Evolutionary conservation across 2,329 filamentous ascomycete genomes (phyloP).

Genomic region (Epichloe coenophiala): DNA sequence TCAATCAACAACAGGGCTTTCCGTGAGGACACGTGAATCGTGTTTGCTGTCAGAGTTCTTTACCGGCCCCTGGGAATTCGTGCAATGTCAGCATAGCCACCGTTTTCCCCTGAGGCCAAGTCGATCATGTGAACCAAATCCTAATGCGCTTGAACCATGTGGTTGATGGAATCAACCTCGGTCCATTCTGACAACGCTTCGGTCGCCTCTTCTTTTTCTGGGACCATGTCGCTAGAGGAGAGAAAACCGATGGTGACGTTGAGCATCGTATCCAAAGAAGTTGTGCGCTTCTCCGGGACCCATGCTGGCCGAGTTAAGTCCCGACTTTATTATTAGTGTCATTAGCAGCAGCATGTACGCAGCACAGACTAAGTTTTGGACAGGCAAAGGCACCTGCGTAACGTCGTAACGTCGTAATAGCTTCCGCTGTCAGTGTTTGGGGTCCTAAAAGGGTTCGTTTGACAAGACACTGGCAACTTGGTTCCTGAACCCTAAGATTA

Average conservation of each 20-base stretch:
- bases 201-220: neutral
- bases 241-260: neutral
- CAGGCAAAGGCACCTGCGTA: neutral
- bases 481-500: neutral
- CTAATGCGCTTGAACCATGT: neutral
- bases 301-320: neutral
- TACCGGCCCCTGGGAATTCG: neutral
- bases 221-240: neutral
- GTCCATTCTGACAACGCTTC: neutral
- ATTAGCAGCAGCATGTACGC: neutral
- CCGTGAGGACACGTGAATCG: neutral
- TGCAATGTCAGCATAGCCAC: neutral
- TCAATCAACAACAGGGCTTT: neutral
- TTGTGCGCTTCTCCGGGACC: neutral
- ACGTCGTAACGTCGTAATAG: conserved; percentile 2
- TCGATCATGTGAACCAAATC: neutral
- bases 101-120: neutral
- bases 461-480: neutral
- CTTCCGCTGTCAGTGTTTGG: conserved; percentile 2
- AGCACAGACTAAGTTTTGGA: neutral
- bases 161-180: neutral
- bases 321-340: neutral
- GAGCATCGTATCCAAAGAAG: neutral
- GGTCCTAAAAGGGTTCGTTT: neutral
- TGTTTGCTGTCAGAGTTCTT: neutral